These are phyloP conservation scores for Rosa hybrid DNA, from an alignment of 331 rosid species.

Conservation along the genomic window DNA sequence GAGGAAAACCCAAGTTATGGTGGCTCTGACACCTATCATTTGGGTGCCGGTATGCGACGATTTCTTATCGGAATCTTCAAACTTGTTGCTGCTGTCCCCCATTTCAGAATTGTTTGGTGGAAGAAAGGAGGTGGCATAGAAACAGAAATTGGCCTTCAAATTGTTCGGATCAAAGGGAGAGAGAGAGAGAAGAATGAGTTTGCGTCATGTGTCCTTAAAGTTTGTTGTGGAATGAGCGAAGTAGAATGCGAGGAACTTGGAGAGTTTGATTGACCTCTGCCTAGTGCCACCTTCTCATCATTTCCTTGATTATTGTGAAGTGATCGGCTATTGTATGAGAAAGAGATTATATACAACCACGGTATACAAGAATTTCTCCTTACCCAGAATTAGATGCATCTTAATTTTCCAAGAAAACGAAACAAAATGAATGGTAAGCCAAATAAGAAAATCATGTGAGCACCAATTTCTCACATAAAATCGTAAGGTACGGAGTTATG, in stretches of 20 bases:
- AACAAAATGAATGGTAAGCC: neutral
- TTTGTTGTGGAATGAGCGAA: slow-evolving; percentile 41
- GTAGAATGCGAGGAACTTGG: slow-evolving; percentile 47
- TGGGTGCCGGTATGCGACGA: slow-evolving; percentile 2
- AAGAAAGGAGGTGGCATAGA: slow-evolving; percentile 19
- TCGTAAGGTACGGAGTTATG: no score
- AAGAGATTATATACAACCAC: neutral
- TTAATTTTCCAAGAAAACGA: neutral
- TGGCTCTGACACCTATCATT: slow-evolving; percentile 38
- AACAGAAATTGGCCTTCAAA: slow-evolving; percentile 27
- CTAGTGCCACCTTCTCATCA: slow-evolving; percentile 2
- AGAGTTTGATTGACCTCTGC: slow-evolving; percentile 6
- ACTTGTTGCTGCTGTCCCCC: slow-evolving; percentile 16
- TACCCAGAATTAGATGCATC: neutral
- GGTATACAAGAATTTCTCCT: neutral
- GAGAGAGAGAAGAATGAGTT: neutral
- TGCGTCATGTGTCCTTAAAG: slow-evolving; percentile 27
- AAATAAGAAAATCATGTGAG: no score
- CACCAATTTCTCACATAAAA: no score
- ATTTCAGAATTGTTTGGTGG: slow-evolving; percentile 1
- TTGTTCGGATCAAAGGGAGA: slow-evolving; percentile 49
- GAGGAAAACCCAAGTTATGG: slow-evolving; percentile 55
- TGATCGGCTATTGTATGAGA: neutral
- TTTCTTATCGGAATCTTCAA: slow-evolving; percentile 14
- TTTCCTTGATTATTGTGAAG: slow-evolving; percentile 2